A percentile compares a stretch with the other conserved stretches of the same genome.
phyloP scores from a whole-genome alignment of 1,139 yeast species.

The Blastobotrys petasosporus region DNA sequence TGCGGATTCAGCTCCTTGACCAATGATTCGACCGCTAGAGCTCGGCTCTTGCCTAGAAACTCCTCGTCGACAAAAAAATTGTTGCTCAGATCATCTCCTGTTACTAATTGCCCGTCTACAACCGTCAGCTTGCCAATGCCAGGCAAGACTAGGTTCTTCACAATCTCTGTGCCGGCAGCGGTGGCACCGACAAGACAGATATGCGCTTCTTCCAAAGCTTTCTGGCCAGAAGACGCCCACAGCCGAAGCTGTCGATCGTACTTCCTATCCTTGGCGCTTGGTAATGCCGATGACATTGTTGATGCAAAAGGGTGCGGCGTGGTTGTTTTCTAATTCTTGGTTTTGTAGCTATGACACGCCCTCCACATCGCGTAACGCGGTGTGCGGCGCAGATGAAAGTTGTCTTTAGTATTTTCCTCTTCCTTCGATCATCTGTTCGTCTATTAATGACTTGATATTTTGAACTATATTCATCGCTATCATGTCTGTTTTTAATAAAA shows the following conservation, averaged over 20 bases:
- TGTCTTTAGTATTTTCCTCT: neutral
- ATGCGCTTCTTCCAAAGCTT: conserved; percentile 49
- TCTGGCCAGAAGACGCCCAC: conserved; percentile 82
- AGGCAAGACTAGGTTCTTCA: conserved; percentile 75
- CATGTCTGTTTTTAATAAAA: no score
- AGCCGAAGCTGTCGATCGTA: conserved; percentile 86
- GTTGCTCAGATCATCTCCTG: conserved; percentile 42
- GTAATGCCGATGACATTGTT: conserved; percentile 8
- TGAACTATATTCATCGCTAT: no score
- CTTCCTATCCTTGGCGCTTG: conserved; percentile 26
- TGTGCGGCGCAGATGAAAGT: neutral
- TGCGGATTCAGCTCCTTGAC: conserved; percentile 59
- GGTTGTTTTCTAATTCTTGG: neutral
- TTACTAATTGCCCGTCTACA: conserved; percentile 44
- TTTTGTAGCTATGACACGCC: no score
- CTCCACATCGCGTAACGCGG: neutral
- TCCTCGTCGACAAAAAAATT: conserved; percentile 56
- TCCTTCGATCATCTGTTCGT: neutral
- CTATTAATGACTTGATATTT: no score
- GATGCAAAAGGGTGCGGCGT: neutral
- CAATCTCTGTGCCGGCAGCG: conserved; percentile 57
- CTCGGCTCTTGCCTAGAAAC: conserved; percentile 43
- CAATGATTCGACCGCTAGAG: conserved; percentile 38
- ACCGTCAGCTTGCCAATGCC: conserved; percentile 69
- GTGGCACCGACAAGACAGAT: conserved; percentile 60